Evolutionary conservation across 129 eudicot species (phyloP).

Genomic region (Smallanthus sonchifolius): DNA sequence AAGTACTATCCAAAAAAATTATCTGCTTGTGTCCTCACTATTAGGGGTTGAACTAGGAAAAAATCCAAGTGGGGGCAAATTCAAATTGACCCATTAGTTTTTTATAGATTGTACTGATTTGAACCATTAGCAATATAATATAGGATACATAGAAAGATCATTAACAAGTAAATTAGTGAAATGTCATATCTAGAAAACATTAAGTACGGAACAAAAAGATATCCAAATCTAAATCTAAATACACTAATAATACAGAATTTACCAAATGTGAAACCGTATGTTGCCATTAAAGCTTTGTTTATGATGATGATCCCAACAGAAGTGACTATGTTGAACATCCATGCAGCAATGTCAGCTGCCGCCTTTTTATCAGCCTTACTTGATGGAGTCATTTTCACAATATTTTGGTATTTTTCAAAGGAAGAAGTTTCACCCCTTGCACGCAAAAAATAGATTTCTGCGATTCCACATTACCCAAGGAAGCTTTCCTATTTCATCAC

Average conservation of each 20-base stretch:
- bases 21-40: not conserved
- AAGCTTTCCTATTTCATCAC: slow-evolving; percentile 22
- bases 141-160: not conserved
- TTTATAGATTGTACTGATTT: not conserved
- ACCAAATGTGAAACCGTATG: slow-evolving; percentile 86
- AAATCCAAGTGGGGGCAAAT: not conserved
- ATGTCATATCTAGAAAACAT: not conserved
- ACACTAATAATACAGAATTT: too few relatives aligned
- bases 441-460: slow-evolving; percentile 15
- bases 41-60: not conserved
- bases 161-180: not conserved
- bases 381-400: slow-evolving; percentile 59
- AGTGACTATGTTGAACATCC: slow-evolving; percentile 91
- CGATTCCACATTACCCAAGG: slow-evolving; percentile 37
- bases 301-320: slow-evolving; percentile 90
- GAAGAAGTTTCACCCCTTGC: slow-evolving; percentile 43
- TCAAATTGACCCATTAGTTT: not conserved
- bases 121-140: not conserved
- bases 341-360: slow-evolving; percentile 56
- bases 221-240: not conserved
- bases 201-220: not conserved
- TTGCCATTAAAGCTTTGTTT: slow-evolving; percentile 88
- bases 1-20: not conserved
- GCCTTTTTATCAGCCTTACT: slow-evolving; percentile 87
- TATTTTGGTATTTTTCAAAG: slow-evolving; percentile 7